phyloP scores from a whole-genome alignment of 176 grass and related monocot genomes.

The Phyllostachys edulis region DNA sequence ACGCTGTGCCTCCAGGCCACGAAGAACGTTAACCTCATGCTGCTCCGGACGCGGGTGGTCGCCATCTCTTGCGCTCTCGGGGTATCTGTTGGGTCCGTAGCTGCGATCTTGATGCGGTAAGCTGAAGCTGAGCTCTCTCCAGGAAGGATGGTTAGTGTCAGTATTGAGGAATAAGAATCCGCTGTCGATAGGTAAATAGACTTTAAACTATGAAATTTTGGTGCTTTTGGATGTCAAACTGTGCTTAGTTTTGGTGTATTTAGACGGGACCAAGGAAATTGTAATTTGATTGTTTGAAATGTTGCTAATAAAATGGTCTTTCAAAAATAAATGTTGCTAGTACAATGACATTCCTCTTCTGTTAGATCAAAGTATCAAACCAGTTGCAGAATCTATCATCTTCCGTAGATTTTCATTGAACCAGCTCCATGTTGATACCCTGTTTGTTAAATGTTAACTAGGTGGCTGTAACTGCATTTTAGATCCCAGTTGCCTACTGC shows the following conservation, averaged over 20 bases:
- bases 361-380: neutral
- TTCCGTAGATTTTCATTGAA: too few species aligned
- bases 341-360: neutral
- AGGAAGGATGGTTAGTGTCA: neutral
- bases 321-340: neutral
- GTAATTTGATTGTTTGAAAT: neutral
- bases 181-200: neutral
- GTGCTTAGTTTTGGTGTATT: constrained; percentile 7
- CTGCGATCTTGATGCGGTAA: constrained; percentile 48
- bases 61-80: constrained; percentile 65
- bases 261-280: neutral
- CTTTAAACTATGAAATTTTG: neutral
- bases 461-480: too few species aligned
- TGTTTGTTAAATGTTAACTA: too few species aligned
- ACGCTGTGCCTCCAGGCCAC: constrained; percentile 74
- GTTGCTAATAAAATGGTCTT: neutral
- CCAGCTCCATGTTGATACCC: too few species aligned
- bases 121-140: constrained; percentile 14
- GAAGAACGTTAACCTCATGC: constrained; percentile 69
- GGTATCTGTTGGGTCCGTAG: constrained; percentile 63
- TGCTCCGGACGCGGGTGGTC: constrained; percentile 68
- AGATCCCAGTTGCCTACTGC: too few species aligned
- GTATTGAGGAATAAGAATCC: constrained; percentile 26
- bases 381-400: too few species aligned
- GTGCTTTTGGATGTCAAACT: neutral